These are phyloP conservation scores for Rhizophagus prolifer DNA, from an alignment of 192 early-diverging fungal species.

Conservation along the genomic window DNA sequence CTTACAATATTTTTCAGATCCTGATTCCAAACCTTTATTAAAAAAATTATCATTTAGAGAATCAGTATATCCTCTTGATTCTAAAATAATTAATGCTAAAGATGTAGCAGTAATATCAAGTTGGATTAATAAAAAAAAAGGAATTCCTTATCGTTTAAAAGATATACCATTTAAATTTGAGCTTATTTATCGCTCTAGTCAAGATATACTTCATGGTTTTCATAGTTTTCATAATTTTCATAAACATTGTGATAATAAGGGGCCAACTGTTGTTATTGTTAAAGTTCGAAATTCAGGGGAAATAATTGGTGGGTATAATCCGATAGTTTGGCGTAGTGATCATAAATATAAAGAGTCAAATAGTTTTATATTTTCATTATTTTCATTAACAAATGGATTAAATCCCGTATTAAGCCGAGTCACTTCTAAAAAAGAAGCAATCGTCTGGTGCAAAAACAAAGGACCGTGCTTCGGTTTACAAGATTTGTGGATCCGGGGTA, in stretches of 20 bases:
- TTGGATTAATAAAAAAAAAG: conserved; percentile 8
- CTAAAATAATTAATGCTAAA: background rate
- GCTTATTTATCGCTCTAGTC: background rate
- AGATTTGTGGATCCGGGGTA: too few relatives aligned
- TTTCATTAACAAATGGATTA: background rate
- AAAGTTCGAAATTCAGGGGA: background rate
- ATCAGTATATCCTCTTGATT: background rate
- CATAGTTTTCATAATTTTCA: too few relatives aligned
- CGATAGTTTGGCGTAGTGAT: background rate
- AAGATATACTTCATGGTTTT: too few relatives aligned
- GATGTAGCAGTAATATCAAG: background rate
- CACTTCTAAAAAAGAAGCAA: background rate
- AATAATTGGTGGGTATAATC: conserved; percentile 4
- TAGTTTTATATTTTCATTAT: background rate
- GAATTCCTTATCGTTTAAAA: background rate
- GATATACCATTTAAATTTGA: background rate
- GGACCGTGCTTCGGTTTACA: background rate
- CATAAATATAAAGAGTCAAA: background rate
- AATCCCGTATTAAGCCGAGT: background rate
- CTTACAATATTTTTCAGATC: background rate
- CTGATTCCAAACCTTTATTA: background rate
- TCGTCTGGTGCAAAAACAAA: background rate
- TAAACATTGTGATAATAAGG: background rate
- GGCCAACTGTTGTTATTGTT: background rate
- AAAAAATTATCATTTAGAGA: background rate